phyloP scores from a whole-genome alignment of 495 filamentous ascomycete genomes.

The Xylaria curta region DNA sequence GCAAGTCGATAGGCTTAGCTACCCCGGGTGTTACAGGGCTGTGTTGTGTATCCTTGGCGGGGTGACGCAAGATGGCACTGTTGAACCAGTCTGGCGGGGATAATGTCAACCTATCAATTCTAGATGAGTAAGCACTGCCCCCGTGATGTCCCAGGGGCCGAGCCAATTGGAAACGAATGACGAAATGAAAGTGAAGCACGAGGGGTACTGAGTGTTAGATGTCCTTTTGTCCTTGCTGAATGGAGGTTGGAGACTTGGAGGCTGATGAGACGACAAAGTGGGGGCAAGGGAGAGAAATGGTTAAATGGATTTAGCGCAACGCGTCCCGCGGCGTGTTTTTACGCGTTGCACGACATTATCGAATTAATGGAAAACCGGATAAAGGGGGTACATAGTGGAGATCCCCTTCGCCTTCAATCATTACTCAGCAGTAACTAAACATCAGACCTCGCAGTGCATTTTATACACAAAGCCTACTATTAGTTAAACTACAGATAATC shows the following conservation, averaged over 20 bases:
- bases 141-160: slow-evolving; percentile 8
- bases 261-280: slow-evolving; percentile 5
- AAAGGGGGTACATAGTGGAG: not conserved
- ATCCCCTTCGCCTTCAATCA: too few species aligned
- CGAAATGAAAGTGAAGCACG: slow-evolving; percentile 17
- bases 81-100: not conserved
- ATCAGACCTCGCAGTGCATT: not conserved
- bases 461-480: not conserved
- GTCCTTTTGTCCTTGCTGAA: slow-evolving; percentile 7
- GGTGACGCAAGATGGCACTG: slow-evolving; percentile 22
- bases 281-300: not conserved
- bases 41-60: slow-evolving; percentile 5
- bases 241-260: not conserved
- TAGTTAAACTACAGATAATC: not conserved
- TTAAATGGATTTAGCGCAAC: slow-evolving; percentile 8
- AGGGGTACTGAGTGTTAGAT: not conserved
- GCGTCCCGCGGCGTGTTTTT: slow-evolving; percentile 18
- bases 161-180: slow-evolving; percentile 14
- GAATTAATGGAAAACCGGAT: not conserved
- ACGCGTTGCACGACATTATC: slow-evolving; percentile 15
- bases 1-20: not conserved
- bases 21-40: not conserved
- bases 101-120: not conserved
- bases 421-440: too few species aligned
- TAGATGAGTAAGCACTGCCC: slow-evolving; percentile 9